Base-by-base conservation (phyloP, 495 filamentous ascomycete species). In the Cudoniella acicularis region DNA sequence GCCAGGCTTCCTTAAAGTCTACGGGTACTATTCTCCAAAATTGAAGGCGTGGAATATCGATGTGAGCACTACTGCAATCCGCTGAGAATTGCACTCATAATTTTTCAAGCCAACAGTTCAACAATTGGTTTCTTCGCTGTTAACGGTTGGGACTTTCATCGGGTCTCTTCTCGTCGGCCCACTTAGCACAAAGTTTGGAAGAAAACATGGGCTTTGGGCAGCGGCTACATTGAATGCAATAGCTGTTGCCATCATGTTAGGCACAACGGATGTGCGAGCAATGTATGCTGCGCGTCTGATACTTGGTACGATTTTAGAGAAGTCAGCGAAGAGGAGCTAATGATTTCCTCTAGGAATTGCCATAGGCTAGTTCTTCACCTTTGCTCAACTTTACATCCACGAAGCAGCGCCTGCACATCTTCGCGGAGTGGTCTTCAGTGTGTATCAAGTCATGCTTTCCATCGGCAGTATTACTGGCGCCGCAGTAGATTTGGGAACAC, bases 91-190 rank as follows among this genome's bases (percentile, higher is more conserved):
- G n/a, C n/a, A n/a, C n/a, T n/a, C n/a, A n/a, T n/a, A n/a, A n/a
- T n/a, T n/a, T n/a, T n/a, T n/a, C n/a, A n/a, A 73, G 16, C 73
- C 77, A 27, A 73, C 72, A 26, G 69, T 77, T 1, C 81, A 83
- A 63, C 82, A 80, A 66, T 75, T 76, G 48, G 82, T 83, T 56
- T 77, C 79, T n/a, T 79, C 76, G 18, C 69, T 86, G 43, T 83
- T 84, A 80, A 81, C 81, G 0, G 73, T 85, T 36, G 81, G 83
- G 46, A 79, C 83, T 43, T 83, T 86, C 64, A 70, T 83, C 22
- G 77, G 74, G 48, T 84, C 82, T 10, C 76, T 75, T 4, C 75
- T 75, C 0, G 79, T 80, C 45, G 81, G 82, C 9, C 71, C 82
- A 6, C 69, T 77, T 17, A 78, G 81, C 0, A 72, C 69, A 10